Conservation (phyloP, 345 rosid species). For the Moricandia moricandioides region DNA sequence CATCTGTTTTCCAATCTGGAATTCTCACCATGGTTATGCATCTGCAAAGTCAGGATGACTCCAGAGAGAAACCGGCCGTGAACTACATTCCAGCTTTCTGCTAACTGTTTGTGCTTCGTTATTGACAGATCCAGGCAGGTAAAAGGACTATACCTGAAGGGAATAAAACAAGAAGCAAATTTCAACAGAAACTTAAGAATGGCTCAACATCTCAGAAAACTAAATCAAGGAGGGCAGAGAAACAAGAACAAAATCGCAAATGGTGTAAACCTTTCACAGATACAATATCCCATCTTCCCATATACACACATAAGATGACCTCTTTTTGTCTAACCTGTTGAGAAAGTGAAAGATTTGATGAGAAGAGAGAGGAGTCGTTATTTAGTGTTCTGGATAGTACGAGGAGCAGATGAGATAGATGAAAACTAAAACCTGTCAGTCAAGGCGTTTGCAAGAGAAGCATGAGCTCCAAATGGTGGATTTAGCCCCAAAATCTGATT, state of each 20-base stretch:
- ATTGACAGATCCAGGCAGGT: constrained; percentile 83
- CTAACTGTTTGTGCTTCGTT: constrained; percentile 65
- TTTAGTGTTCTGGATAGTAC: neutral
- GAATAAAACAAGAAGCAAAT: constrained; percentile 27
- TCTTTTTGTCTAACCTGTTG: constrained; percentile 73
- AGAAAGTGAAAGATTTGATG: neutral
- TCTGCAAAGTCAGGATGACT: constrained; percentile 63
- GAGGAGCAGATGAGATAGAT: constrained; percentile 18
- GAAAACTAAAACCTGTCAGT: constrained; percentile 59
- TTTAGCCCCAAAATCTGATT: constrained; percentile 87
- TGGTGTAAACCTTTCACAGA: constrained; percentile 77
- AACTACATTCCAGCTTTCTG: constrained; percentile 58
- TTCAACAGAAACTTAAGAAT: constrained; percentile 6
- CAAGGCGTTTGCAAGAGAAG: constrained; percentile 73
- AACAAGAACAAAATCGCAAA: neutral
- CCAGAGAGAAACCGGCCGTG: constrained; percentile 88
- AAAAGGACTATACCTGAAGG: constrained; percentile 84
- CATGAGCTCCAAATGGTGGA: constrained; percentile 92
- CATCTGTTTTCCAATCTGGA: constrained; percentile 15
- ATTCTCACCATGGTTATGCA: constrained; percentile 46
- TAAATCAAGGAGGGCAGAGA: neutral
- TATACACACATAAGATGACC: constrained; percentile 57
- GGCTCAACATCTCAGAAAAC: neutral
- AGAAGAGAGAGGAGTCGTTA: neutral
- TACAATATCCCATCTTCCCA: constrained; percentile 68